These are phyloP conservation scores for Lactarius hengduanensis DNA, from an alignment of 768 basidiomycete genomes.

Conservation along the genomic window DNA sequence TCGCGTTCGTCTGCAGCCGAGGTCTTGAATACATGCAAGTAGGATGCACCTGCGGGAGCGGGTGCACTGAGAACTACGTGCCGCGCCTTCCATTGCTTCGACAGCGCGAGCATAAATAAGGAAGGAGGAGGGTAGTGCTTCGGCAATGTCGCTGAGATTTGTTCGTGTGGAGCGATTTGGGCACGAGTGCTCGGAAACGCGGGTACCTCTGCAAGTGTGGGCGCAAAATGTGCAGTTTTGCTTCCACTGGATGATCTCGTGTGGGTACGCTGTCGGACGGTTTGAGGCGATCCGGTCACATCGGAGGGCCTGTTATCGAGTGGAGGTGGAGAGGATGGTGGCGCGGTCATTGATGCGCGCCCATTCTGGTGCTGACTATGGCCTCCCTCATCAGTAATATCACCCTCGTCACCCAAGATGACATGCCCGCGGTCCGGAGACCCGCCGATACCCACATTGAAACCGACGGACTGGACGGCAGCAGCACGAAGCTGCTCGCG, in stretches of 20 bases:
- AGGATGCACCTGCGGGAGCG: conserved; percentile 43
- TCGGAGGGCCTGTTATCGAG: conserved; percentile 5
- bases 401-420: conserved; percentile 42
- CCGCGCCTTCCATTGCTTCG: conserved; percentile 70
- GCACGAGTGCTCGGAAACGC: conserved; percentile 60
- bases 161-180: conserved; percentile 51
- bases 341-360: conserved; percentile 3
- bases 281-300: conserved; percentile 11
- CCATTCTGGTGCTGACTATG: conserved; percentile 4
- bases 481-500: conserved; percentile 71
- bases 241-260: conserved; percentile 5
- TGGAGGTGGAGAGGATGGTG: background rate
- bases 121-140: conserved; percentile 68
- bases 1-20: conserved; percentile 59
- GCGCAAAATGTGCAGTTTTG: conserved; percentile 17
- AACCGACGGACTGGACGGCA: conserved; percentile 74
- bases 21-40: conserved; percentile 75
- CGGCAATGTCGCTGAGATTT: conserved; percentile 53
- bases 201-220: conserved; percentile 40
- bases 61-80: conserved; percentile 53
- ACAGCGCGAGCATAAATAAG: conserved; percentile 67
- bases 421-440: conserved; percentile 35
- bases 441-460: conserved; percentile 53
- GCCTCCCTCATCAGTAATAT: conserved; percentile 31
- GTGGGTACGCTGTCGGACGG: conserved; percentile 13